Percentiles rank a stretch among this genome's conserved stretches.
These are phyloP conservation scores for Cucurbita ficifolia DNA, from an alignment of 306 rosid genomes.

Conservation along the genomic window DNA sequence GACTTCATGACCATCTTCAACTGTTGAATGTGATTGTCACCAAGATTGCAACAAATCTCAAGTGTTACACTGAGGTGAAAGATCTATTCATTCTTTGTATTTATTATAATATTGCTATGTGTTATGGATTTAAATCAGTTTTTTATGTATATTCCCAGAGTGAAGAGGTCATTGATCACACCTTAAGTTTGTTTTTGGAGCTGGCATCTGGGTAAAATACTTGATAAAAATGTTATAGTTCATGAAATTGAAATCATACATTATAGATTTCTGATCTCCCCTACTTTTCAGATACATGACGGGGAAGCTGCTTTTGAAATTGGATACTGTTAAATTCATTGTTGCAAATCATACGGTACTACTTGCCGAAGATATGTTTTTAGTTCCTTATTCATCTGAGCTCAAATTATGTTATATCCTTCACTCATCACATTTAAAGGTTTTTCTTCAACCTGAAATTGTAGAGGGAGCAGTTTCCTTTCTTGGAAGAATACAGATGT, in stretches of 20 bases:
- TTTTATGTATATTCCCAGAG: slow-evolving; percentile 41
- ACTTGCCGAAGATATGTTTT: neutral
- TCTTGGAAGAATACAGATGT: slow-evolving; percentile 75
- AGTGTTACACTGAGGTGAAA: slow-evolving; percentile 68
- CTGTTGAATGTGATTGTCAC: slow-evolving; percentile 66
- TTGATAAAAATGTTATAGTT: neutral
- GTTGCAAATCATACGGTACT: slow-evolving; percentile 89
- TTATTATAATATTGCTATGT: neutral
- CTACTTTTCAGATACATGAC: slow-evolving; percentile 67
- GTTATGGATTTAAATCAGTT: neutral
- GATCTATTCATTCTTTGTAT: neutral
- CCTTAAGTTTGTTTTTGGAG: slow-evolving; percentile 87
- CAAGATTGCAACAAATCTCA: slow-evolving; percentile 79
- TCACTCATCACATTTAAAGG: slow-evolving; percentile 9
- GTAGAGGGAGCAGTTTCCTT: slow-evolving; percentile 91
- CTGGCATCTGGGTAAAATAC: slow-evolving; percentile 91
- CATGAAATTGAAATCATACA: neutral
- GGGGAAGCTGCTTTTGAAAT: slow-evolving; percentile 90
- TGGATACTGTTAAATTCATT: slow-evolving; percentile 84
- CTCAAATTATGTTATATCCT: neutral
- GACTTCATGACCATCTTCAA: slow-evolving; percentile 68
- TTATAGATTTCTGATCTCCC: slow-evolving; percentile 1
- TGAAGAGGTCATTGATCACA: slow-evolving; percentile 94
- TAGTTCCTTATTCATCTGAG: neutral
- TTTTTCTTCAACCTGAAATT: slow-evolving; percentile 11